Evolutionary conservation across 2,329 filamentous ascomycete genomes (phyloP).

Genomic region (Diplodia sapinea): DNA sequence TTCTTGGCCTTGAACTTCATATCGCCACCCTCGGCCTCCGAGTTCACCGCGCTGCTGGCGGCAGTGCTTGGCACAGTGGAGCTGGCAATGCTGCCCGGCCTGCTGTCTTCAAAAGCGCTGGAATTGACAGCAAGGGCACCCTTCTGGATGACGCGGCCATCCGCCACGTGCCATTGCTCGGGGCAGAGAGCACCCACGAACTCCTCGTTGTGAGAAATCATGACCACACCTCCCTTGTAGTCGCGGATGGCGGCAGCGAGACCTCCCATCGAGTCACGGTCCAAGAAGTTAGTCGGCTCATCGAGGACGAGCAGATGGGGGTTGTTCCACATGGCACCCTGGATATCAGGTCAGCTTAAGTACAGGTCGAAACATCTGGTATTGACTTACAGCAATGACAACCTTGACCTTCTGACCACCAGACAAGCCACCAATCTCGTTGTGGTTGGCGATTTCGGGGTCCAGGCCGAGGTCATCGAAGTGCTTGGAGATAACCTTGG

Average conservation of each 20-base stretch:
- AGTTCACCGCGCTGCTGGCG: conserved; percentile 69
- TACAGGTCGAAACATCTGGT: conserved; percentile 70
- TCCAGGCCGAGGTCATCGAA: conserved; percentile 97
- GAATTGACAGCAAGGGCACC: conserved; percentile 74
- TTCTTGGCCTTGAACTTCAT: conserved; percentile 92
- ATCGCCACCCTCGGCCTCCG: conserved; percentile 75
- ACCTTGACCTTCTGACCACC: conserved; percentile 99
- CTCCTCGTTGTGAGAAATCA: conserved; percentile 99
- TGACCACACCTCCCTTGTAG: conserved; percentile 97
- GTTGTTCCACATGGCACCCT: conserved; percentile 78
- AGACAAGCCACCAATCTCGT: conserved; percentile 93
- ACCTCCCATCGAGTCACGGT: conserved; percentile 94
- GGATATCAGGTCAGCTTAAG: conserved; percentile 44
- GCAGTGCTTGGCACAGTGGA: conserved; percentile 46
- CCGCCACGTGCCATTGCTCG: conserved; percentile 94
- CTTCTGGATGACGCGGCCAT: conserved; percentile 85
- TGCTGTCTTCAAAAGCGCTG: conserved; percentile 85
- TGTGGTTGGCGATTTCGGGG: conserved; percentile 98
- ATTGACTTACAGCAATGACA: conserved; percentile 69
- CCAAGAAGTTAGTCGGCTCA: conserved; percentile 99
- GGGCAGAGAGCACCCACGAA: conserved; percentile 95
- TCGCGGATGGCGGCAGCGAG: conserved; percentile 97
- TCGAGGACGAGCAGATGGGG: conserved; percentile 96
- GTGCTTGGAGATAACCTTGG: conserved; percentile 94
- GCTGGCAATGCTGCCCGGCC: conserved; percentile 66